These are phyloP conservation scores for Penicillium sp. DNA, from an alignment of 2,329 filamentous ascomycete species.

Conservation along the genomic window DNA sequence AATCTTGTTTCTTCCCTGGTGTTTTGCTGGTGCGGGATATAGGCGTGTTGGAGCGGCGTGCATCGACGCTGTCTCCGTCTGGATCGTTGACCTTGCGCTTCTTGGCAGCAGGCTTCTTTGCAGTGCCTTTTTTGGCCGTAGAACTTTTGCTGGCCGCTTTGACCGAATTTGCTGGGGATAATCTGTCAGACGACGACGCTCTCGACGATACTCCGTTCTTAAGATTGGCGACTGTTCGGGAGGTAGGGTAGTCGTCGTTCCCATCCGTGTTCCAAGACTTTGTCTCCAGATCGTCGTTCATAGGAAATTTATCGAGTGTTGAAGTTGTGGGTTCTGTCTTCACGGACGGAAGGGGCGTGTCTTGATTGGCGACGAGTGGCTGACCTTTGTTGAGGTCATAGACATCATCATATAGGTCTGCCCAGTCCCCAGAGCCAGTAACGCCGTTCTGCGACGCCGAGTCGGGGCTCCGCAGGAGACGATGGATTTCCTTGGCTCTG, in stretches of 20 bases:
- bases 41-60: conserved; percentile 44
- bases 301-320: conserved; percentile 33
- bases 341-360: conserved; percentile 28
- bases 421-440: conserved; percentile 30
- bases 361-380: conserved; percentile 15
- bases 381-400: conserved; percentile 18
- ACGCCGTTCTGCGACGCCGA: conserved; percentile 13
- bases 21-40: conserved; percentile 38
- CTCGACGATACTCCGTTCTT: conserved; percentile 39
- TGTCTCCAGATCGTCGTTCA: conserved; percentile 28
- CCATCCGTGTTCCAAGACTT: conserved; percentile 31
- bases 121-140: conserved; percentile 41
- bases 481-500: conserved; percentile 37
- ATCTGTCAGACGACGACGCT: conserved; percentile 41
- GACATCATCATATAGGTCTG: conserved; percentile 38
- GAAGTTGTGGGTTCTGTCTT: conserved; percentile 37
- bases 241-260: conserved; percentile 36
- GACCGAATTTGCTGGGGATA: conserved; percentile 40
- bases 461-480: conserved; percentile 30
- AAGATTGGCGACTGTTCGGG: conserved; percentile 43
- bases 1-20: conserved; percentile 41
- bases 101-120: conserved; percentile 41
- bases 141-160: conserved; percentile 39
- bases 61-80: conserved; percentile 41
- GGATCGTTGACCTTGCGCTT: conserved; percentile 44